Base-by-base conservation (phyloP, 495 filamentous ascomycete species). In the Aspergillus heteromorphus region DNA sequence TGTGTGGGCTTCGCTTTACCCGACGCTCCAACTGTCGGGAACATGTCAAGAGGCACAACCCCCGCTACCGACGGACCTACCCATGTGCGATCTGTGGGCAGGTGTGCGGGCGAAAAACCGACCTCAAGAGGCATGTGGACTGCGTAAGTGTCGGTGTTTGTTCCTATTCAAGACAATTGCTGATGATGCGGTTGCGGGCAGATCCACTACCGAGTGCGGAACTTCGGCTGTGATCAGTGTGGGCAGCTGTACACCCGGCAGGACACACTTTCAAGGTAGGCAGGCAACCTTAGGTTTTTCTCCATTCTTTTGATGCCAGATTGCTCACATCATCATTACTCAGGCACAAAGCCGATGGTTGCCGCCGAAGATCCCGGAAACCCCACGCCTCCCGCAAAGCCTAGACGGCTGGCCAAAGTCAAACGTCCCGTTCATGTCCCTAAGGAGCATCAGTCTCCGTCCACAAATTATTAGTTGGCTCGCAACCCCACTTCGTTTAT, bases 31-130 rank as follows among this genome's bases (percentile, higher is more conserved):
- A 97, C 72, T 90, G 87, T 69, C 89, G 87, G 64, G 85, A 89
- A 50, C 92, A 97, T 68, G 79, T 93, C 77, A 89, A 93, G 64
- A 92, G 83, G 7, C 92, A 97, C 70, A 84, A 96, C 67, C 87
- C 91, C 2, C 80, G 78, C 47, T 77, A 83, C 48, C 83, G 82
- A 57, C 85, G 87, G 60, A 83, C 83, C 1, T 85, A 89, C 67
- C 71, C 76, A 4, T 97, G 92, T 69, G 66, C 79, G 42, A 73
- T 81, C 55, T 93, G 73, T 58, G 59, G 50, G 14, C 59, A 69
- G 51, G 31, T 66, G n/a, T 72, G 73, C 53, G 64, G 73, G 6
- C 57, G 92, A 62, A 91, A 87, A 67, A 91, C 91, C 6, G 92
- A 97, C 68, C 78, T 96, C 29, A 80, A 84, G 55, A 76, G 92